Percentiles rank a stretch among this genome's conserved stretches.
Evolutionary conservation across 1,284 basidiomycete species (phyloP).

Genomic region (Cutaneotrichosporon cutaneum): DNA sequence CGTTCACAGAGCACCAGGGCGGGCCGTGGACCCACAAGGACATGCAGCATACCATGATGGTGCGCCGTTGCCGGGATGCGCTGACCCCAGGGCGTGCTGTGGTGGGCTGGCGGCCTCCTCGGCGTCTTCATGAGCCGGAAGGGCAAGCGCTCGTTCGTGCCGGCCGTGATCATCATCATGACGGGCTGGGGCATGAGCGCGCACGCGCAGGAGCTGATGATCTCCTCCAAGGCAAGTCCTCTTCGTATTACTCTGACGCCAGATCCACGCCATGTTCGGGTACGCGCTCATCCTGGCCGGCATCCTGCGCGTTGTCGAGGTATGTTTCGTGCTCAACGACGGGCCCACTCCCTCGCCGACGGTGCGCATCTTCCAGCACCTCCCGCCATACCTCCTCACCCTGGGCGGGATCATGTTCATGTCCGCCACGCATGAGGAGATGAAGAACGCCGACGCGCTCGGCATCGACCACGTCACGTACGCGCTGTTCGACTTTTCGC

Average conservation of each 20-base stretch:
- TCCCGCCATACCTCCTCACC: conserved; percentile 76
- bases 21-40: conserved; percentile 79
- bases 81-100: conserved; percentile 60
- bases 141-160: conserved; percentile 80
- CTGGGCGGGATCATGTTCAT: conserved; percentile 72
- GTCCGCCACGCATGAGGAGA: conserved; percentile 86
- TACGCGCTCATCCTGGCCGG: conserved; percentile 84
- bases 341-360: conserved; percentile 38
- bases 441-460: conserved; percentile 65
- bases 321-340: conserved; percentile 68
- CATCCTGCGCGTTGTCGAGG: conserved; percentile 74
- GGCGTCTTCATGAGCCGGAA: conserved; percentile 83
- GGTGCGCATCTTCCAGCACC: conserved; percentile 70
- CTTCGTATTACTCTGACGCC: conserved; percentile 5
- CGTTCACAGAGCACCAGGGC: conserved; percentile 88
- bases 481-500: conserved; percentile 59
- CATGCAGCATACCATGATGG: conserved; percentile 83
- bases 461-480: conserved; percentile 89
- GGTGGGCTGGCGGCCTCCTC: conserved; percentile 86
- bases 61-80: conserved; percentile 2
- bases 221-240: conserved; percentile 68
- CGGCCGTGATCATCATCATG: conserved; percentile 77
- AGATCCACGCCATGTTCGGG: conserved; percentile 83
- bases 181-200: conserved; percentile 96
- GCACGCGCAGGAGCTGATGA: conserved; percentile 78